Percentiles rank a stretch among this genome's conserved stretches.
phyloP scores from a whole-genome alignment of 768 basidiomycete genomes.

The Mycena albidolilacea region DNA sequence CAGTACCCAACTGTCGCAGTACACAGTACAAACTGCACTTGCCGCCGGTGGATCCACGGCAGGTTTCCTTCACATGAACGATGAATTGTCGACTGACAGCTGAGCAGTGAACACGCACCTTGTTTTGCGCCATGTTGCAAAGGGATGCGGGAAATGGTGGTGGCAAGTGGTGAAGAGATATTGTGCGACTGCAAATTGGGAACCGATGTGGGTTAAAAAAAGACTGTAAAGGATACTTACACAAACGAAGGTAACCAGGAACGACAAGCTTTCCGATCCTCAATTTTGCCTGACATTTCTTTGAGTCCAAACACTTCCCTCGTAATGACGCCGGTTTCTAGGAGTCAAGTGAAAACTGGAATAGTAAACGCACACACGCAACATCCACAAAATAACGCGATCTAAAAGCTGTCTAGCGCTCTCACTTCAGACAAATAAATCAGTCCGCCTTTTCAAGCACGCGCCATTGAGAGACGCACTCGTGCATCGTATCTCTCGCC shows the following conservation, averaged over 20 bases:
- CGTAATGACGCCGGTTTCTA: conserved; percentile 41
- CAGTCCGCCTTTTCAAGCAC: neutral
- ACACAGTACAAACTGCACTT: too few relatives aligned
- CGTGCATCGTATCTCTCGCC: conserved; percentile 17
- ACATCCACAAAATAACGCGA: conserved; percentile 39
- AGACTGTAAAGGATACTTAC: too few relatives aligned
- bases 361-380: conserved; percentile 22
- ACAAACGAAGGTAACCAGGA: conserved; percentile 35
- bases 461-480: conserved; percentile 15
- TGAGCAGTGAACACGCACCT: too few relatives aligned
- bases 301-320: conserved; percentile 11
- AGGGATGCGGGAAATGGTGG: too few relatives aligned
- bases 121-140: too few relatives aligned
- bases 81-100: too few relatives aligned
- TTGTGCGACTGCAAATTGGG: too few relatives aligned
- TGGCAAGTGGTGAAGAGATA: too few relatives aligned
- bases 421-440: conserved; percentile 18
- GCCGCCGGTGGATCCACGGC: too few relatives aligned
- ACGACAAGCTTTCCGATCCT: conserved; percentile 28
- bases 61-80: too few relatives aligned
- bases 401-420: conserved; percentile 37
- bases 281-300: neutral
- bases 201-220: too few relatives aligned
- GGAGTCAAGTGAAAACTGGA: neutral
- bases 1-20: too few relatives aligned